Base-by-base conservation (phyloP, 495 filamentous ascomycete genomes). In the Mytilinidion resinicola region DNA sequence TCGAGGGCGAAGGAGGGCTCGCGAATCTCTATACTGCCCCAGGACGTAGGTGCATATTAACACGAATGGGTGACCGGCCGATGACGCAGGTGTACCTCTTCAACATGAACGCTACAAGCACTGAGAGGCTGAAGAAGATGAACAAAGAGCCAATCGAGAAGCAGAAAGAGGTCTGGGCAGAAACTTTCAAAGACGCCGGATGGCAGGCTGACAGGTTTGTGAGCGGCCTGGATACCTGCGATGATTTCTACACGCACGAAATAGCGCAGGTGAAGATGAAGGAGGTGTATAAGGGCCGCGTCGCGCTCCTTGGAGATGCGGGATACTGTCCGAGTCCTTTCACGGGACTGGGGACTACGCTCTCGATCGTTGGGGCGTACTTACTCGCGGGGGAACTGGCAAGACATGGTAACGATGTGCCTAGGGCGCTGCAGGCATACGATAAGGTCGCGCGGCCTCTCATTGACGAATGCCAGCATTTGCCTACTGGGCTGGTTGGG, bases 231-330 rank as follows among this genome's bases (percentile, higher is more conserved):
- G 48, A 47, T 7, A 19, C 66, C 0, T 53, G 74, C 7, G 67
- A 78, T 1, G 77, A 84, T 61, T 80, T 81, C 39, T 83, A 82
- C 42, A 42, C 41, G 12, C 55, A 62, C n/a, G 61, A 66, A 37
- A 30, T 62, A 3, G 68, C 57, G 8, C 66, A 65, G 36, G 55
- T 64, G n/a, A 57, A 62, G n/a, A 43, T 61, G 39, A 41, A 59
- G 6, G 3, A n/a, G 1, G 60, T 43, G 59, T 48, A 49, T 36
- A 69, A 60, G 21, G 67, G 67, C 35, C 59, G 68, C 9, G 63
- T 72, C 0, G 67, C 55, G 4, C 58, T 72, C 10, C 35, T 70
- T 1, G 68, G 66, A 10, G 70, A 72, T 56, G 68, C 70, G 3
- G 70, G 36, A 2, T 66, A 67, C 51, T 63, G 63, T 58, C 63